A percentile compares a stretch with the other conserved stretches of the same genome.
Evolutionary conservation across 2,329 filamentous ascomycete species (phyloP).

Genomic region (Paracamarosporium sp.): DNA sequence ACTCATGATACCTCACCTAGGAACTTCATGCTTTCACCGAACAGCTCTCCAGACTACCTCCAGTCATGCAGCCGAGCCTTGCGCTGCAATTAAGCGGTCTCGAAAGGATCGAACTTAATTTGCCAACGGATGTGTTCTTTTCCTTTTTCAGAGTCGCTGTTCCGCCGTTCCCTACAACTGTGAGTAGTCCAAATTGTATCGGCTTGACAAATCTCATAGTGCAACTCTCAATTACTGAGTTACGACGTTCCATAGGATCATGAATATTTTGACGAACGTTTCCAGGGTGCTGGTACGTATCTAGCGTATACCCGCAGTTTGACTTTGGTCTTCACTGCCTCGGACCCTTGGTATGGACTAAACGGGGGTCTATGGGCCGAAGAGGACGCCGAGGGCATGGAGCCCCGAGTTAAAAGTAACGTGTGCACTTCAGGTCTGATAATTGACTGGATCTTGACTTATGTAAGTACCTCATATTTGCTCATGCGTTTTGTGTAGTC

Average conservation of each 20-base stretch:
- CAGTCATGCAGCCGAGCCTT: neutral
- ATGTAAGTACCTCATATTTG: neutral
- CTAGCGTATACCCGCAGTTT: conserved; percentile 13
- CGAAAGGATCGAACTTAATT: conserved; percentile 18
- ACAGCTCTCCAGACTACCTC: neutral
- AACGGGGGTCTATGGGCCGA: neutral
- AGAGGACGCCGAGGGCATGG: neutral
- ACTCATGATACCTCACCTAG: neutral
- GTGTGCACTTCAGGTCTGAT: conserved; percentile 11
- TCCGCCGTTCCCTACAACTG: conserved; percentile 13
- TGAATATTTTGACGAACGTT: neutral
- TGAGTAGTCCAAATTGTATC: neutral
- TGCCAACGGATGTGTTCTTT: conserved; percentile 16
- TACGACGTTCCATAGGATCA: neutral
- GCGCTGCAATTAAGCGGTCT: conserved; percentile 12
- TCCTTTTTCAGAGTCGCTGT: conserved; percentile 18
- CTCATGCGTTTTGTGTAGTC: neutral
- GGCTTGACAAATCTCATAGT: neutral
- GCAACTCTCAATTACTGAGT: neutral
- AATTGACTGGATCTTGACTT: conserved; percentile 22
- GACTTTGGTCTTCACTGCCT: conserved; percentile 11
- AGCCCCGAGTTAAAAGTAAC: neutral
- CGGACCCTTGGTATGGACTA: conserved; percentile 16
- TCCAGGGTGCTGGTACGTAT: conserved; percentile 6
- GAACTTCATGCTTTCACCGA: neutral